phyloP scores from a whole-genome alignment of 2,329 filamentous ascomycete genomes.

The Cryphonectria parasitica region DNA sequence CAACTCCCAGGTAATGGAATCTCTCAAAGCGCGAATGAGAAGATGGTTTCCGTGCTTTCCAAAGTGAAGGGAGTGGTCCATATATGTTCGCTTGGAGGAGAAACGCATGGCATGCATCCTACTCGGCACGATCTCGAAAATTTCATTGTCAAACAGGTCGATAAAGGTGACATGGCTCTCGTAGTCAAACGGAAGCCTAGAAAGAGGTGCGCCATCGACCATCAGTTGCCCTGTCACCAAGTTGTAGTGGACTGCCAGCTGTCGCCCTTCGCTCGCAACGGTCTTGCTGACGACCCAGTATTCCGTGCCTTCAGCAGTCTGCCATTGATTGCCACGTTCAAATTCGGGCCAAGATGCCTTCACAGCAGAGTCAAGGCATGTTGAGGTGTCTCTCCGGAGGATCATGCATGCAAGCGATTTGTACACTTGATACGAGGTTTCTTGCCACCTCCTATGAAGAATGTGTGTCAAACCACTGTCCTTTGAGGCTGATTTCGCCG shows the following conservation, averaged over 20 bases:
- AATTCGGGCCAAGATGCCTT: conserved; percentile 37
- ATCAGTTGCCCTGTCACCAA: conserved; percentile 56
- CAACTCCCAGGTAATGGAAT: conserved; percentile 12
- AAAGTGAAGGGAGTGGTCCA: conserved; percentile 43
- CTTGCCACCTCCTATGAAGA: conserved; percentile 35
- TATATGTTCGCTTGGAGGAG: conserved; percentile 39
- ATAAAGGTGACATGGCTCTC: conserved; percentile 44
- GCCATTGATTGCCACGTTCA: conserved; percentile 16
- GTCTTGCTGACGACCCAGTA: conserved; percentile 34
- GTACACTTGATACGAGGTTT: conserved; percentile 32
- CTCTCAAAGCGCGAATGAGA: conserved; percentile 37
- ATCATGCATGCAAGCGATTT: conserved; percentile 30
- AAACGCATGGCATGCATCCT: conserved; percentile 45
- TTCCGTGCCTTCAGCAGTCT: not conserved
- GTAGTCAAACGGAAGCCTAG: conserved; percentile 51
- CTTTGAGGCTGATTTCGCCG: not conserved
- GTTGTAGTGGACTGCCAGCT: conserved; percentile 49
- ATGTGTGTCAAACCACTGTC: conserved; percentile 25
- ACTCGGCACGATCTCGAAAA: conserved; percentile 50
- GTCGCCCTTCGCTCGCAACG: not conserved
- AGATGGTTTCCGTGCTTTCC: conserved; percentile 36
- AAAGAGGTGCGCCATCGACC: conserved; percentile 54
- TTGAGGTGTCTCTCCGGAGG: not conserved
- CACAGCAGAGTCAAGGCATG: conserved; percentile 35
- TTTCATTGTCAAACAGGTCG: conserved; percentile 47